Evolutionary conservation across 1,284 basidiomycete species (phyloP).

Genomic region (Ustilago trichophora): DNA sequence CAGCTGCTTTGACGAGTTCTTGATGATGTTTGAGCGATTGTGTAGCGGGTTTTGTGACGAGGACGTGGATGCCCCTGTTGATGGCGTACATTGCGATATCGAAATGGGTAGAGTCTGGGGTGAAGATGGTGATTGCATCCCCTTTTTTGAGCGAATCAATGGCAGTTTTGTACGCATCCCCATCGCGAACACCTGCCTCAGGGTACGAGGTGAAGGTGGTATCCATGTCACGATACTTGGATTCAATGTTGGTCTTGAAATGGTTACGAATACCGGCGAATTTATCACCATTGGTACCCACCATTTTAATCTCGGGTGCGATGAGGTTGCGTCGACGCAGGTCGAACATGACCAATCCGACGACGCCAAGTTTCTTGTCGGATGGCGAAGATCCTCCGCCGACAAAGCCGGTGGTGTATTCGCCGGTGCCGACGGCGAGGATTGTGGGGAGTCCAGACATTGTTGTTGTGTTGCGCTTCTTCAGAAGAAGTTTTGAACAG

Average conservation of each 20-base stretch:
- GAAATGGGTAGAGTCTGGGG: conserved; percentile 80
- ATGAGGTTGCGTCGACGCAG: conserved; percentile 85
- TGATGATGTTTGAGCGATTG: conserved; percentile 84
- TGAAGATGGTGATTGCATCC: conserved; percentile 87
- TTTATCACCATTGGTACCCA: conserved; percentile 81
- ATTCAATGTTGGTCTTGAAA: conserved; percentile 81
- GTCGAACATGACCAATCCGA: conserved; percentile 88
- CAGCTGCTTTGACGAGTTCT: conserved; percentile 77
- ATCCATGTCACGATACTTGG: conserved; percentile 86
- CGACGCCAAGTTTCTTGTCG: conserved; percentile 88
- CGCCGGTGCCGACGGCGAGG: conserved; percentile 45
- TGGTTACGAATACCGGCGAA: conserved; percentile 85
- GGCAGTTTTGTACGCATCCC: conserved; percentile 86
- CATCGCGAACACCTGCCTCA: conserved; percentile 75
- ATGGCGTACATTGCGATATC: conserved; percentile 86
- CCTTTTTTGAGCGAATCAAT: conserved; percentile 81
- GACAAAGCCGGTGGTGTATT: conserved; percentile 88
- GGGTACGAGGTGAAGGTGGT: conserved; percentile 83
- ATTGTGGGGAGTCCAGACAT: conserved; percentile 31
- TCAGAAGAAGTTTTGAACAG: too few relatives aligned
- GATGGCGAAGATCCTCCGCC: conserved; percentile 87
- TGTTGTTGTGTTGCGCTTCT: too few relatives aligned
- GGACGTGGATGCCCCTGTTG: conserved; percentile 82
- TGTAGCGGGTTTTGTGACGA: conserved; percentile 91
- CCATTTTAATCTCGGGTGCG: conserved; percentile 76